phyloP scores from a whole-genome alignment of 345 rosid species.

The Linum usitatissimum region DNA sequence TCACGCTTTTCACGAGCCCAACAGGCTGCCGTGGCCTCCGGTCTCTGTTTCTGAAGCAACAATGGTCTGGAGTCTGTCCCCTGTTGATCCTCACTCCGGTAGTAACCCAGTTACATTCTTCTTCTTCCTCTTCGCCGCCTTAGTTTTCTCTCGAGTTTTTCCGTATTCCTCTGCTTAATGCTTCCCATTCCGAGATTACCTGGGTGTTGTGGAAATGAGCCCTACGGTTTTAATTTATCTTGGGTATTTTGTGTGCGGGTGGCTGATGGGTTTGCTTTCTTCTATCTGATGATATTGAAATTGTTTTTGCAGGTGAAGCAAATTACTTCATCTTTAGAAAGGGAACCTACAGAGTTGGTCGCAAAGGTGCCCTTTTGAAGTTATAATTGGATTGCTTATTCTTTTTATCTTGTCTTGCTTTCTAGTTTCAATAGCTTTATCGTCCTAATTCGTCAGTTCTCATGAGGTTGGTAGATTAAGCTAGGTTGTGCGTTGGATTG shows the following conservation, averaged over 20 bases:
- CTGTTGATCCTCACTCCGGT: neutral
- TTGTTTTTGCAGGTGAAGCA: neutral
- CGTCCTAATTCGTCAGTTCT: neutral
- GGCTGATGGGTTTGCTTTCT: neutral
- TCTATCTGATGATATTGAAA: neutral
- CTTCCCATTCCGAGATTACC: neutral
- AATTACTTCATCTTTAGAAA: slow-evolving; percentile 1
- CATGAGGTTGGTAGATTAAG: neutral
- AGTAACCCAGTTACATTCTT: neutral
- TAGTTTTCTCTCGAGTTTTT: too few relatives aligned
- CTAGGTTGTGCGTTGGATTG: neutral
- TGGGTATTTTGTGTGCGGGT: neutral
- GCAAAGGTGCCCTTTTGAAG: neutral
- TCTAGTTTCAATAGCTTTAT: neutral
- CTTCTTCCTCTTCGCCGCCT: neutral
- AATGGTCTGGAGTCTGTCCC: neutral
- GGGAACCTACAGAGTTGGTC: slow-evolving; percentile 4
- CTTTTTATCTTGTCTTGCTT: neutral
- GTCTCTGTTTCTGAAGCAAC: neutral
- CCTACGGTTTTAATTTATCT: neutral
- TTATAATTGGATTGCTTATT: neutral
- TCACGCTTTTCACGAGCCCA: neutral
- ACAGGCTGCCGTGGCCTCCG: neutral
- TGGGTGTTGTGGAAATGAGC: neutral
- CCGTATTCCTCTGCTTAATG: neutral